Conservation (phyloP, 257 asterid genomes). For the Voacanga thouarsii region DNA sequence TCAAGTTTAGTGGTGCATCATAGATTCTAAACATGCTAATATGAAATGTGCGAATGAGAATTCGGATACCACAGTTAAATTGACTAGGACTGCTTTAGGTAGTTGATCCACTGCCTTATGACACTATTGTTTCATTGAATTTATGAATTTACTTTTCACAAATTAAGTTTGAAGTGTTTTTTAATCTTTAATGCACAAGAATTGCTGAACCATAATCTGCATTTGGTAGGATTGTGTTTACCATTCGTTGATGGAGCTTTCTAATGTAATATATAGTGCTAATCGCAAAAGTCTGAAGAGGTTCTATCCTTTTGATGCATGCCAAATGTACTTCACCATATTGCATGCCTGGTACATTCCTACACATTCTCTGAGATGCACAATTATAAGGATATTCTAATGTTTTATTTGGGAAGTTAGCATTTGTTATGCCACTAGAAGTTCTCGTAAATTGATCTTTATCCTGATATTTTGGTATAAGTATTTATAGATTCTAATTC, state of each 20-base stretch:
- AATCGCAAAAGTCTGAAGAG: neutral
- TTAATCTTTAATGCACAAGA: neutral
- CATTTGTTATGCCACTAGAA: neutral
- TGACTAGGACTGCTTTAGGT: neutral
- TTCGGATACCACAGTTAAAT: neutral
- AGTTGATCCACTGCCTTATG: neutral
- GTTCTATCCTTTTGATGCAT: neutral
- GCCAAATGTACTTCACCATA: neutral
- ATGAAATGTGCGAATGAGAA: neutral
- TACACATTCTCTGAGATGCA: neutral
- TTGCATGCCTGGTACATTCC: neutral
- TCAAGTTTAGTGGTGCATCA: neutral
- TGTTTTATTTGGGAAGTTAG: neutral
- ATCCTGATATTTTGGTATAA: neutral
- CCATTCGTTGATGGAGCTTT: neutral
- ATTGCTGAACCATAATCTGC: neutral
- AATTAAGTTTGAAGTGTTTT: neutral
- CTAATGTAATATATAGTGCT: neutral
- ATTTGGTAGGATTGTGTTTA: neutral
- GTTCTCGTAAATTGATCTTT: neutral
- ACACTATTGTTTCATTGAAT: neutral
- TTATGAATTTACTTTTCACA: neutral
- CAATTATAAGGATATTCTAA: neutral
- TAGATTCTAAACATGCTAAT: neutral
- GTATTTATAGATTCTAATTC: neutral